Base-by-base conservation (phyloP, 148 eudicot genomes). In the Chenopodium formosanum region DNA sequence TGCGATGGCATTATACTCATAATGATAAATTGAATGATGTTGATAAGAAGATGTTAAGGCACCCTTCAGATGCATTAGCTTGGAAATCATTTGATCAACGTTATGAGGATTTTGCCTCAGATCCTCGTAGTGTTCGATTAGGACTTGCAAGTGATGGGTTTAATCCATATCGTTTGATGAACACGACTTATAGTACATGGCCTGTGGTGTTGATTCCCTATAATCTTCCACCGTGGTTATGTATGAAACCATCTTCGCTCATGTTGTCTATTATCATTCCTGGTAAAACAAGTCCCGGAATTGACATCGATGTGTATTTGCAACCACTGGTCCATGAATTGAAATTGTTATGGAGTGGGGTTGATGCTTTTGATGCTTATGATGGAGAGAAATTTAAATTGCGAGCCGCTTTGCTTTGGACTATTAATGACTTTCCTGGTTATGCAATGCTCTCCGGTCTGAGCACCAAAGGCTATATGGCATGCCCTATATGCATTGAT, bases 381-480 rank as follows among this genome's bases (percentile, higher is more conserved):
- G 27, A 14, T 27, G 47, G 47, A 47, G 37, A 10, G 40, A 8
- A 2, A 12, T 78, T 78, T 69, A 29, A 67, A 1, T 17, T 67
- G n/a, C 17, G 74, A 16, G 66, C 65, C 2, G n/a, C 32, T 70
- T 37, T 79, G 6, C 34, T 25, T 6, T 69, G 31, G 22, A 79
- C 67, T 58, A 70, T 79, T 12, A 78, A 83, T 78, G 85, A 83
- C 52, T 83, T 77, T 44, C 84, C 77, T 46, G 77, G 73, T 1
- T 83, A 71, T 64, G 77, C 77, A 9, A 78, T 77, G 77, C 17
- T 83, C 19, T 71, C 73, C 9, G 78, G 78, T 10, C 64, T 70
- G 77, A 62, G 63, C 63, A 71, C 73, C 19, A 83, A 78, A 16
- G 81, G 78, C 4, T 83, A 83, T 17, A 13, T 23, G 40, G 78